Evolutionary conservation across 345 rosid species (phyloP), one percentile per base, ranked within the genome.

Genomic region (Gossypium bickii): DNA sequence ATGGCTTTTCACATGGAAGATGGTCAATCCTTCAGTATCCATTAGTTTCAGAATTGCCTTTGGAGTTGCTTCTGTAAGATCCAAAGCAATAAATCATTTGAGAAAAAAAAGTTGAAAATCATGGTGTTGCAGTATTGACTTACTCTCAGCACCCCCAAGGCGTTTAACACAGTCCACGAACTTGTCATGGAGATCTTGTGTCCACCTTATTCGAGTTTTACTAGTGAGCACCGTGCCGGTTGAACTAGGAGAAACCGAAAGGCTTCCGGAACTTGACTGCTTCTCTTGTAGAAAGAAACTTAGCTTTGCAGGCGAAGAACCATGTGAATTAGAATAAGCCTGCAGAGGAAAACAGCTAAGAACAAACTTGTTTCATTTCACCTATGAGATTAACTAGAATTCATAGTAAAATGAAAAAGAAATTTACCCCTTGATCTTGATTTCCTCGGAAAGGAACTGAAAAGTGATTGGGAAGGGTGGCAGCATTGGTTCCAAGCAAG

Each of bases 1-100:
- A 76, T 93, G 99, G 81, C 99, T 93, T 86, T 95, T 95, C 6
- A 95, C 93, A 84, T 95, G 99, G 78, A 91, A 95, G 73, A 95
- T 93, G 38, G 99, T 91, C 77, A 95, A 83, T 72, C 93, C 97
- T 56, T 90, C 90, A 0, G 89, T 87, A 67, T 89, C 93, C 99
- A 95, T 95, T 69, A 91, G 85, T 92, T 87, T 91, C 80, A 95
- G 71, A 73, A 95, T 87, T 7, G 94, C 91, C 90, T 93, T 95
- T 0, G 99, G 99, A 0, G 98, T 93, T 16, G 98, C 98, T 78
- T 87, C 98, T 93, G 68, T 56, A 4, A 58, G 47, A 75, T 79
- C 57, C 53, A 57, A 75, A 78, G 29, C 56, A 74, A 63, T 13
- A 56, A 34, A 34, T 34, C 41, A 34, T 34, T 34, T 25, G 41